Evolutionary conservation across 805 yeast genomes (phyloP), one percentile per base, ranked within the genome.

Genomic region (Ogataea nakhonphanomensis): DNA sequence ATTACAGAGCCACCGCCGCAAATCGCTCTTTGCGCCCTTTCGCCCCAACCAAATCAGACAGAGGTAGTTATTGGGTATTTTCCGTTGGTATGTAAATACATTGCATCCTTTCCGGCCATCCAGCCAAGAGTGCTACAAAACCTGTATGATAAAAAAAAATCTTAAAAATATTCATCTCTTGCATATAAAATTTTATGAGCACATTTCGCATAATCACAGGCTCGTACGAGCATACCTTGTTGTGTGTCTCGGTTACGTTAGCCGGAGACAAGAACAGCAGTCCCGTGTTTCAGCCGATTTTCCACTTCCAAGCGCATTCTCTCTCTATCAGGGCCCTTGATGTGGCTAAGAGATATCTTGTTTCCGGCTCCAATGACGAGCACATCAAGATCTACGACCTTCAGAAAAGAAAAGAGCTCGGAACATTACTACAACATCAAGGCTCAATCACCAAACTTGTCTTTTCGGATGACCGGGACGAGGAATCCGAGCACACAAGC

Each of bases 221-320:
- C 20, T 89, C 97, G 0, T 93, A 93, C 55, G 99, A 93, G 65
- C 99, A 93, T 65, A 87, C 89, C 47, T 64, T 93, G 33, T 66
- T 90, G 29, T 89, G 97, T 69, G 70, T 89, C 11, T 86, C 96
- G 1, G 66, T 87, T 31, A 73, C 81, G n/a, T 53, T 87, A 20
- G 74, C 79, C 2, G 54, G n/a, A 31, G 49, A 56, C n/a, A 61
- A 42, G n/a, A 62, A 39, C 13, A 64, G 63, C 38, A 68, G 73
- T 7, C 81, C 89, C 1, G 70, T 86, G 8, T 93, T 93, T 66
- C 89, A 88, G 33, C 96, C 98, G 2, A 81, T 93, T 30, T 93
- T 93, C 70, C 97, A 93, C 61, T 91, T 93, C 65, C 88, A 91
- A 53, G 95, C 99, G 1, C 99, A 93, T 64, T 71, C 96, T 0